Conservation (phyloP, 2,329 filamentous ascomycete species). For the Exophiala spinifera region DNA sequence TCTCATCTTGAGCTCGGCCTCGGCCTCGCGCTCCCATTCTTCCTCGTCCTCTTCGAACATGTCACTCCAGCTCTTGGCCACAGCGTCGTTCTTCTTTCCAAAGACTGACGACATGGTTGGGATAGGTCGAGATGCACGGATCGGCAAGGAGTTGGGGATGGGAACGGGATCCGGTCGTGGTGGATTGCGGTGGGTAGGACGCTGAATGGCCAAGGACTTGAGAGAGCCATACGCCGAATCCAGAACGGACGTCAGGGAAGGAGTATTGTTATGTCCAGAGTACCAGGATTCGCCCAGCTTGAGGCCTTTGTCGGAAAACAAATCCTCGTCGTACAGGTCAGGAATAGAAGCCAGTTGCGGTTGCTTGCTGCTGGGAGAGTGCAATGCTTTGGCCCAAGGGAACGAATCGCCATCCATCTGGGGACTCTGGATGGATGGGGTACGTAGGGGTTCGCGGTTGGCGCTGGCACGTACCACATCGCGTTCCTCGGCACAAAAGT, state of each 20-base stretch:
- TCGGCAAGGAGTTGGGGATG: slow-evolving; percentile 74
- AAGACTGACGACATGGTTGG: slow-evolving; percentile 77
- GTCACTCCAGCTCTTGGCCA: slow-evolving; percentile 99
- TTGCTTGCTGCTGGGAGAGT: slow-evolving; percentile 66
- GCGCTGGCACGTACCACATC: slow-evolving; percentile 73
- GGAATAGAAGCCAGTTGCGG: slow-evolving; percentile 86
- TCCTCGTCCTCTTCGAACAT: slow-evolving; percentile 95
- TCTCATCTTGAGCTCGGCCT: slow-evolving; percentile 58
- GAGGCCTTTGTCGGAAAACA: slow-evolving; percentile 69
- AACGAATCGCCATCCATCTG: slow-evolving; percentile 76
- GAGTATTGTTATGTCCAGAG: slow-evolving; percentile 70
- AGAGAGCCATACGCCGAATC: slow-evolving; percentile 84
- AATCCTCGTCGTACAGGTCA: slow-evolving; percentile 75
- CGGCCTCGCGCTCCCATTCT: slow-evolving; percentile 62
- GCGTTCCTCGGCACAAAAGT: slow-evolving; percentile 83
- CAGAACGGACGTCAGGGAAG: slow-evolving; percentile 77
- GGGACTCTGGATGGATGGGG: slow-evolving; percentile 88
- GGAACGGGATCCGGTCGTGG: slow-evolving; percentile 62
- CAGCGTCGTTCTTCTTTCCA: slow-evolving; percentile 69
- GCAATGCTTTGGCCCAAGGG: slow-evolving; percentile 90
- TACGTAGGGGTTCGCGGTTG: slow-evolving; percentile 92
- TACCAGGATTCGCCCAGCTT: slow-evolving; percentile 65
- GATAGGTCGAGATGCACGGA: slow-evolving; percentile 59
- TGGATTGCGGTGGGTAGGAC: slow-evolving; percentile 37
- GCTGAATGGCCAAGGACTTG: slow-evolving; percentile 62